Base-by-base conservation (phyloP, 208 protist genomes). In the Leptomonas seymouri region DNA sequence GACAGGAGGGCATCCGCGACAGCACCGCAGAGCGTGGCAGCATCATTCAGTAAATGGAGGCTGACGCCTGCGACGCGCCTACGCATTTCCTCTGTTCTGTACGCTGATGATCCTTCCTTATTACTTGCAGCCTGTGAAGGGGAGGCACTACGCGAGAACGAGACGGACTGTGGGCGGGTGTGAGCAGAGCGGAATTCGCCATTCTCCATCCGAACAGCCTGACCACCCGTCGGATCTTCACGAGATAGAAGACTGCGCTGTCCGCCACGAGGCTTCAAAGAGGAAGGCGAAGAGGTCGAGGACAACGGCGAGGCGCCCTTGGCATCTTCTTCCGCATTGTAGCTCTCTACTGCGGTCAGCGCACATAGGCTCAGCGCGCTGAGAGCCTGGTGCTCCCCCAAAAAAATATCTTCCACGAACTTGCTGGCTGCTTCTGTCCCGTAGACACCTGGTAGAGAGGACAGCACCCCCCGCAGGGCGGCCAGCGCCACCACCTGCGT, bases 401-500 rank as follows among this genome's bases (percentile, higher is more conserved):
- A 58, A n/a, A 87, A 58, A 27, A 86, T 51, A 28, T 87, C 80
- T n/a, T 70, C 49, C 20, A 87, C 67, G 50, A 87, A 86, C 1
- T 23, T 28, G 18, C 27, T 53, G 11, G 77, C 58, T 44, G 69
- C 79, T 31, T 49, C 77, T 3, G 27, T 21, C 18, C 81, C 81
- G 62, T 74, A 80, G 12, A 78, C 56, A 8, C 53, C 25, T 15
- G 72, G 41, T n/a, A 91, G 67, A 21, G 67, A 72, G 1, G 71
- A 59, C 42, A 83, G 60, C 30, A 80, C 68, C 0, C 76, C 87
- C 7, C 74, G 71, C 67, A 93, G 73, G 5, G 84, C 87, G 12
- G 61, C 79, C n/a, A 89, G 66, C 12, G 87, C 83, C 23, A 85
- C 77, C 21, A 61, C 65, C 68, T 93, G 87, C 23, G 87, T 93